Base-by-base conservation (phyloP, 331 rosid genomes). In the Acacia pycnantha region DNA sequence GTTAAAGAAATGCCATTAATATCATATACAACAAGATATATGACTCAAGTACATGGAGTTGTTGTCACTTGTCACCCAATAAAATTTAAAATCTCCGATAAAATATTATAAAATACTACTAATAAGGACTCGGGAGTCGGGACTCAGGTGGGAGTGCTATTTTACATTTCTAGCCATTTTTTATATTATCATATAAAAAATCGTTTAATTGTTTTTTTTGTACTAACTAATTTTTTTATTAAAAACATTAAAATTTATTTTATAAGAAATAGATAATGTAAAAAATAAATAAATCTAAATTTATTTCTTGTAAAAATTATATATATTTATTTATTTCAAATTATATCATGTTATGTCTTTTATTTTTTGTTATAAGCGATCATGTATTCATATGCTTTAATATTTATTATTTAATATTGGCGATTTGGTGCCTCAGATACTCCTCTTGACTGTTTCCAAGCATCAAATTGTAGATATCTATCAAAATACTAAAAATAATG, bases 1-100 rank as follows among this genome's bases (percentile, higher is more conserved):
- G 54, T 77, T 71, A 13, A 71, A 5, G 33, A 26, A 4, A 21
- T 66, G 27, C 40, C 58, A 81, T 77, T 77, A 51, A 76, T 59
- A 74, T 83, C 79, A 70, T 33, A 18, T 18, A 51, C 58, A 18
- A 51, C 58, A 51, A 11, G 16, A 50, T 50, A 50, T 50, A 15
- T 50, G 15, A 50, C 67, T 11, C 19, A 61, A 24, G 14, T 59
- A 59, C 6, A 59, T 59, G 2, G 44, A 8, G 1, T 41, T 43
- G 5, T 15, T 65, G 71, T 65, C 41, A 6, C 41, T 37, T 33
- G 24, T 16, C 5, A 66, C 71, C 8, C 46, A 33, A 66, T 4
- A 13, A 26, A 4, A 59, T 24, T 26, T 26, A 61, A 64, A 29
- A 14, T 29, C 22, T 64, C 19, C 70, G 2, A 27, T 64, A 29